Percentiles rank a stretch among this genome's conserved stretches.
Evolutionary conservation across 129 eudicot genomes (phyloP).

Genomic region (Glebionis coronaria): DNA sequence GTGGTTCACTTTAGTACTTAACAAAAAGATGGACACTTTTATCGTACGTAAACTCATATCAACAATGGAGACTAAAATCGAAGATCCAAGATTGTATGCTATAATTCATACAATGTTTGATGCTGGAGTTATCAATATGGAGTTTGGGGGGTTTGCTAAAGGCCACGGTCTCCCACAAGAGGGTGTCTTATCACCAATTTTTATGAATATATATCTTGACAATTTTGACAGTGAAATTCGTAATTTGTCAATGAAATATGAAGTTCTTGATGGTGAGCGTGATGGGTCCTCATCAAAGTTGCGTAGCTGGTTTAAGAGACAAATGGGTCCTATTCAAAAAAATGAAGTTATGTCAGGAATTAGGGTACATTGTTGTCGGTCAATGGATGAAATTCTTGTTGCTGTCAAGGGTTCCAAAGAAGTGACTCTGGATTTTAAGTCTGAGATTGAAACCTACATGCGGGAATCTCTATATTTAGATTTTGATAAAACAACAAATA

Average conservation of each 20-base stretch:
- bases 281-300: constrained; percentile 42
- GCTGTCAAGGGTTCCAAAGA: constrained; percentile 76
- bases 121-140: constrained; percentile 60
- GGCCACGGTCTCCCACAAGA: constrained; percentile 98
- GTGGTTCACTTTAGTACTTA: constrained; percentile 69
- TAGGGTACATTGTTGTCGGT: constrained; percentile 74
- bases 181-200: constrained; percentile 70
- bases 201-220: constrained; percentile 82
- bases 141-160: constrained; percentile 86
- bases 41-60: constrained; percentile 53
- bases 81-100: constrained; percentile 53
- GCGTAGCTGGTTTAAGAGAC: constrained; percentile 91
- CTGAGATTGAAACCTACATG: constrained; percentile 61
- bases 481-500: constrained; percentile 29
- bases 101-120: constrained; percentile 59
- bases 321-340: constrained; percentile 37
- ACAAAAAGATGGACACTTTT: constrained; percentile 49
- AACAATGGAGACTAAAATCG: constrained; percentile 60
- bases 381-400: constrained; percentile 87
- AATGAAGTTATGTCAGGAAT: constrained; percentile 23
- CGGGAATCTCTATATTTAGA: constrained; percentile 51
- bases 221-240: constrained; percentile 65
- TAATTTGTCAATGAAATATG: constrained; percentile 78
- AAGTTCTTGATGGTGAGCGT: constrained; percentile 40
- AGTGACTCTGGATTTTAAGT: constrained; percentile 49